Percentiles rank a stretch among this genome's conserved stretches.
These are phyloP conservation scores for Blastocystis sp. DNA, from an alignment of 352 stramenopile species.

Conservation along the genomic window DNA sequence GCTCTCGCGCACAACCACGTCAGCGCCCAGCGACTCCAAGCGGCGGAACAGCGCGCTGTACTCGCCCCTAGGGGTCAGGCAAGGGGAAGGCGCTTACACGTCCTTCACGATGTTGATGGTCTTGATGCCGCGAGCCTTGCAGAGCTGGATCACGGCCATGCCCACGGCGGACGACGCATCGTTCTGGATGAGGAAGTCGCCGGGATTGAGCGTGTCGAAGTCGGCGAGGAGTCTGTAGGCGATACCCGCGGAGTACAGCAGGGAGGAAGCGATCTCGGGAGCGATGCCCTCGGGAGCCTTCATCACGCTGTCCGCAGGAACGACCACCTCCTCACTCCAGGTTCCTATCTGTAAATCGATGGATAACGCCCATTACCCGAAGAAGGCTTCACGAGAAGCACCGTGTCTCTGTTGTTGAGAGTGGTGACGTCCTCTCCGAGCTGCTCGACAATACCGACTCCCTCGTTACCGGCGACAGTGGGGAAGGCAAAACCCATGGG, in stretches of 20 bases:
- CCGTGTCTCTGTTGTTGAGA: slow-evolving; percentile 71
- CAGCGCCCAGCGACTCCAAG: slow-evolving; percentile 79
- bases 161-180: slow-evolving; percentile 82
- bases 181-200: slow-evolving; percentile 85
- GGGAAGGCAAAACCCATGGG: slow-evolving; percentile 52
- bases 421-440: slow-evolving; percentile 70
- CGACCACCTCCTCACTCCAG: slow-evolving; percentile 69
- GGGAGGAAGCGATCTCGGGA: slow-evolving; percentile 79
- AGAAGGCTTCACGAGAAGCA: slow-evolving; percentile 70
- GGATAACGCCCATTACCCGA: slow-evolving; percentile 63
- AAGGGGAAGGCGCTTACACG: slow-evolving; percentile 73
- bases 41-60: slow-evolving; percentile 79
- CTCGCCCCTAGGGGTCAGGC: slow-evolving; percentile 25
- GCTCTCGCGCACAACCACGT: slow-evolving; percentile 77
- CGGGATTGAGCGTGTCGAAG: slow-evolving; percentile 78
- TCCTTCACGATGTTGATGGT: slow-evolving; percentile 84
- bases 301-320: slow-evolving; percentile 68
- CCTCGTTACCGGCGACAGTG: slow-evolving; percentile 72
- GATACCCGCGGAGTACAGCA: slow-evolving; percentile 80
- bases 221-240: slow-evolving; percentile 82
- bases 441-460: slow-evolving; percentile 71
- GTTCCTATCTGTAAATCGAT: slow-evolving; percentile 62
- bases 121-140: slow-evolving; percentile 80
- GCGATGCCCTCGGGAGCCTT: slow-evolving; percentile 76
- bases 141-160: slow-evolving; percentile 82